A percentile compares a stretch with the other conserved stretches of the same genome.
These are phyloP conservation scores for Drosera capensis DNA, from an alignment of 148 eudicot species.

Conservation along the genomic window DNA sequence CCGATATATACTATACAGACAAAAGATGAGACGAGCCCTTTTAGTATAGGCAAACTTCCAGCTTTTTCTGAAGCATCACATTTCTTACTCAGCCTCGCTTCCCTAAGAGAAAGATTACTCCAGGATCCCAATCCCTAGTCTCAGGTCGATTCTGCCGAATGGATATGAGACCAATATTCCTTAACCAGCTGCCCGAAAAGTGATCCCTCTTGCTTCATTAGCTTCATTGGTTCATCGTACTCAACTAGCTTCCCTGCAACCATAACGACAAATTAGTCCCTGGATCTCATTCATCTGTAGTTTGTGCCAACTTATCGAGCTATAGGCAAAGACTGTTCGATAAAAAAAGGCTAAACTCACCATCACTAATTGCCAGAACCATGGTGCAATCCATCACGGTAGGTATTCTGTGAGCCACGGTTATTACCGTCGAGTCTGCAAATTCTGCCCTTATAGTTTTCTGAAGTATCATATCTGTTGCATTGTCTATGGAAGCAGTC, in stretches of 20 bases:
- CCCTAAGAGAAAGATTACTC: too few relatives aligned
- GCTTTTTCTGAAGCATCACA: too few relatives aligned
- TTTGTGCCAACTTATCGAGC: background rate
- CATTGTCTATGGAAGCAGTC: constrained; percentile 81
- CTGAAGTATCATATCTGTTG: constrained; percentile 70
- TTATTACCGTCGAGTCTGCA: constrained; percentile 74
- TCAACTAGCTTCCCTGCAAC: constrained; percentile 60
- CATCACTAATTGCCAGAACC: constrained; percentile 80
- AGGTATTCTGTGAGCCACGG: constrained; percentile 90
- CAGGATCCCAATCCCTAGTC: too few relatives aligned
- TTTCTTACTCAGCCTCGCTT: too few relatives aligned
- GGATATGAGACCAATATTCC: constrained; percentile 86
- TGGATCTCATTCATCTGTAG: background rate
- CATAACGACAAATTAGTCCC: background rate
- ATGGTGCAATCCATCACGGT: constrained; percentile 90
- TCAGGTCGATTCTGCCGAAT: constrained; percentile 45
- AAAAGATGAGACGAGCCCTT: too few relatives aligned
- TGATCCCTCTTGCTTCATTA: constrained; percentile 64
- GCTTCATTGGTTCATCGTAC: constrained; percentile 67
- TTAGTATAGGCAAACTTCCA: too few relatives aligned
- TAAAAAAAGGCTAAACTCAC: constrained; percentile 30
- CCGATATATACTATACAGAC: too few relatives aligned
- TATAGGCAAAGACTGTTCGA: too few relatives aligned
- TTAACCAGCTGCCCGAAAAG: constrained; percentile 65
- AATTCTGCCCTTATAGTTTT: constrained; percentile 65